Evolutionary conservation across 768 basidiomycete species (phyloP).

Genomic region (Pilatotrama ljubarskyi): DNA sequence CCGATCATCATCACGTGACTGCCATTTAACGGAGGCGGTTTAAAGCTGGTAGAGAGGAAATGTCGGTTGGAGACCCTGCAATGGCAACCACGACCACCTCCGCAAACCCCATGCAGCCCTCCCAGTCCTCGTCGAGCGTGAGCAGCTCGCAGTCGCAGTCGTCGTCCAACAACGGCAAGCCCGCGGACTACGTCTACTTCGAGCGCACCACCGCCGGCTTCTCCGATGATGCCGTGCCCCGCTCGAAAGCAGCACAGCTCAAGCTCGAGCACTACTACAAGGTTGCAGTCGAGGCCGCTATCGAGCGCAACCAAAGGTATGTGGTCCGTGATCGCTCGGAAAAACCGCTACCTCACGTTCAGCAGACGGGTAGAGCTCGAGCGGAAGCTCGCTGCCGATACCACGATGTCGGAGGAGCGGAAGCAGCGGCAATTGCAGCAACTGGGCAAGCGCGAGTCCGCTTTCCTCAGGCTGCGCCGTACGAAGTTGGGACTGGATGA

Average conservation of each 20-base stretch:
- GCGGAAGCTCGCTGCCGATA: conserved; percentile 70
- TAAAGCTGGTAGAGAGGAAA: conserved; percentile 16
- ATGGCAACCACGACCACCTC: conserved; percentile 26
- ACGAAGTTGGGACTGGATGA: conserved; percentile 90
- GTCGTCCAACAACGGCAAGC: conserved; percentile 35
- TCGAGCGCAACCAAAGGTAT: conserved; percentile 90
- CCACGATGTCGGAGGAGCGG: conserved; percentile 75
- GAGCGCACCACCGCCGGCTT: conserved; percentile 76
- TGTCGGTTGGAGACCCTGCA: conserved; percentile 17
- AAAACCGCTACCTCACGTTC: neutral
- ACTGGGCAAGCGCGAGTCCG: conserved; percentile 85
- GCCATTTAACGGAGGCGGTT: conserved; percentile 15
- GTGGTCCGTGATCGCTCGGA: neutral
- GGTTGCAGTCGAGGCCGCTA: conserved; percentile 92
- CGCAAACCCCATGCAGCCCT: conserved; percentile 24
- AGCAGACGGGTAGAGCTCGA: conserved; percentile 86
- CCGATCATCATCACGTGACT: conserved; percentile 18
- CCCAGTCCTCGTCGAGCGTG: conserved; percentile 29
- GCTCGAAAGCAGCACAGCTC: conserved; percentile 88
- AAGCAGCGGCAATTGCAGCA: conserved; percentile 82
- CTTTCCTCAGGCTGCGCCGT: conserved; percentile 82
- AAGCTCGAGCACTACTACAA: conserved; percentile 98
- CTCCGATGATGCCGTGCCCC: conserved; percentile 77
- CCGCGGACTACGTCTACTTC: conserved; percentile 90
- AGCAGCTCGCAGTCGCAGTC: conserved; percentile 22